Percentiles rank a stretch among this genome's conserved stretches.
These are phyloP conservation scores for Cladorrhinum samala DNA, from an alignment of 495 filamentous ascomycete genomes.

Conservation along the genomic window DNA sequence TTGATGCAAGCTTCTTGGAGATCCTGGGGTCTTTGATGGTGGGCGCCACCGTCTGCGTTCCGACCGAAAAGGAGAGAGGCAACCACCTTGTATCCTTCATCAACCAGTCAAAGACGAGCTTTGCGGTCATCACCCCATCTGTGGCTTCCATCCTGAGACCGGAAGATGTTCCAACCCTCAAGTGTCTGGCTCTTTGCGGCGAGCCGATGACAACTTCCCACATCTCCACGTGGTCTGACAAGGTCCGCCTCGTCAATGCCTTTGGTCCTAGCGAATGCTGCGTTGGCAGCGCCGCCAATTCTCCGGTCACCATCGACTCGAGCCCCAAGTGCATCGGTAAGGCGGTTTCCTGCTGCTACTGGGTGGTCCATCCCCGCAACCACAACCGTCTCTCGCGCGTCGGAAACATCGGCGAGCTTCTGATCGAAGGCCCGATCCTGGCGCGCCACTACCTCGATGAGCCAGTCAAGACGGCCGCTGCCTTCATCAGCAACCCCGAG, in stretches of 20 bases:
- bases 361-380: conserved; percentile 52
- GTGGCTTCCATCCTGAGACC: not conserved
- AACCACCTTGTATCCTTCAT: not conserved
- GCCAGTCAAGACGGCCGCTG: conserved; percentile 34
- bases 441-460: conserved; percentile 45
- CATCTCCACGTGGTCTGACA: conserved; percentile 8
- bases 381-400: conserved; percentile 49
- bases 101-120: not conserved
- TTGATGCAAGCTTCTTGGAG: conserved; percentile 50
- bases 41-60: conserved; percentile 24
- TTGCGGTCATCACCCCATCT: conserved; percentile 3
- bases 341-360: conserved; percentile 19
- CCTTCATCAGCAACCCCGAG: conserved; percentile 44
- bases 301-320: not conserved
- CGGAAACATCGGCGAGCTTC: conserved; percentile 54
- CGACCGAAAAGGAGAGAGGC: conserved; percentile 9
- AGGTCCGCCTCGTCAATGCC: conserved; percentile 22
- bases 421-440: conserved; percentile 55
- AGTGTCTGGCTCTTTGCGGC: not conserved
- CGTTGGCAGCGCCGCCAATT: not conserved
- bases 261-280: conserved; percentile 21
- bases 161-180: not conserved
- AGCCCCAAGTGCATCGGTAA: conserved; percentile 7
- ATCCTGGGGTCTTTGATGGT: conserved; percentile 48
- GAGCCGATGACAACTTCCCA: conserved; percentile 4